Base-by-base conservation (phyloP, 2,329 filamentous ascomycete species). In the Rasamsonia emersonii region DNA sequence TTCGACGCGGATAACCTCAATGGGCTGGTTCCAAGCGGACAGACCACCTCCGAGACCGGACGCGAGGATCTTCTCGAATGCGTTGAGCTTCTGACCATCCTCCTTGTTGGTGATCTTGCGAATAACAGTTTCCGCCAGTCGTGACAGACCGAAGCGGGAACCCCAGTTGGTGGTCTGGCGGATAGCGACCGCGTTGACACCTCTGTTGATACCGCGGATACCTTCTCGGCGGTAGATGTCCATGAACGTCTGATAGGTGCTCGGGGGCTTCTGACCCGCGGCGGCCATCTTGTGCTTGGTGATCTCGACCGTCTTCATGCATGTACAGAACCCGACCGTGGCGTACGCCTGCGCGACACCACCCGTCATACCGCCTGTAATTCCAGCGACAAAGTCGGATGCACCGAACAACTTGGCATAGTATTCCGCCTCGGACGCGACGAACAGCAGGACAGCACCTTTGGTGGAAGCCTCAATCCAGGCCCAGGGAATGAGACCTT, bases 381-480 rank as follows among this genome's bases (percentile, higher is more conserved):
- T 96, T 58, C 91, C 91, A 47, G 79, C 77, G 31, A 82, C 71
- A 62, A 98, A 96, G 62, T 93, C 82, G 52, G 73, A 77, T 42
- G 86, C 89, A 48, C 91, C 91, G 42, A 79, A 75, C 46, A 71
- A 70, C 55, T 83, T 85, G 50, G 88, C 89, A 60, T 91, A 84
- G 75, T 82, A 98, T 65, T 98, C 91, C 65, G 86, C 89, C 68
- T 98, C 91, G 53, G 89, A 93, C 47, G 91, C 91, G 61, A 98
- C 89, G 69, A 98, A 98, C 64, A 98, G 84, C 56, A 98, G 83
- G 51, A 98, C 91, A 53, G 91, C 91, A 61, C 91, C 91, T 71
- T 98, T 98, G 68, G 91, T 96, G 56, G 89, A 96, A 59, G 91
- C 91, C 76, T 98, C 91, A 68, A 98, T 96, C 91, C 91, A 98